These are phyloP conservation scores for Acrodontium crateriforme DNA, from an alignment of 2,329 filamentous ascomycete genomes.

Conservation along the genomic window DNA sequence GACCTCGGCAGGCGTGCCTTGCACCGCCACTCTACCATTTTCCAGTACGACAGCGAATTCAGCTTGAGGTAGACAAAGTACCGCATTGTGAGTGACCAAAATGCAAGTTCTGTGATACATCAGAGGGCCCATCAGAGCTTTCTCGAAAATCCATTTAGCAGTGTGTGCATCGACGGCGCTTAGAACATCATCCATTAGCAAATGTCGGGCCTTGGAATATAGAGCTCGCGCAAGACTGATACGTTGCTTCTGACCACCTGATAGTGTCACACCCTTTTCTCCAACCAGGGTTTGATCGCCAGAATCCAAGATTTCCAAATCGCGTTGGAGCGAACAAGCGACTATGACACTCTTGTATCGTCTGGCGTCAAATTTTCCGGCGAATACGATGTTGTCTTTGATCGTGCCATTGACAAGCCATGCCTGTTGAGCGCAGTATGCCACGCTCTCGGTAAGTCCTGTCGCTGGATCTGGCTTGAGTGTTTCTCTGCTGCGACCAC, in stretches of 20 bases:
- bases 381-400: conserved; percentile 90
- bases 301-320: conserved; percentile 80
- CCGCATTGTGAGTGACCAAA: conserved; percentile 86
- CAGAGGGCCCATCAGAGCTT: conserved; percentile 76
- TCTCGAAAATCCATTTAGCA: conserved; percentile 93
- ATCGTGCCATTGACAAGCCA: conserved; percentile 96
- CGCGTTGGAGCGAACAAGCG: conserved; percentile 80
- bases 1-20: conserved; percentile 66
- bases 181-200: conserved; percentile 87
- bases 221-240: conserved; percentile 92
- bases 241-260: conserved; percentile 92
- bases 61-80: conserved; percentile 70
- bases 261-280: conserved; percentile 93
- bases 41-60: conserved; percentile 74
- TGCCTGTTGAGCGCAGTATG: conserved; percentile 91
- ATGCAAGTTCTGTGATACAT: conserved; percentile 88
- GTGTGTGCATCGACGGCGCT: conserved; percentile 97
- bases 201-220: conserved; percentile 86
- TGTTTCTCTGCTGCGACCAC: conserved; percentile 74
- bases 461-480: conserved; percentile 69
- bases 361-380: conserved; percentile 62
- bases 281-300: conserved; percentile 90
- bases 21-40: conserved; percentile 64
- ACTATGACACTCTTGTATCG: conserved; percentile 80
- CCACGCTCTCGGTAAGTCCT: conserved; percentile 77